These are phyloP conservation scores for Melampsora americana DNA, from an alignment of 1,284 basidiomycete species.

Conservation along the genomic window DNA sequence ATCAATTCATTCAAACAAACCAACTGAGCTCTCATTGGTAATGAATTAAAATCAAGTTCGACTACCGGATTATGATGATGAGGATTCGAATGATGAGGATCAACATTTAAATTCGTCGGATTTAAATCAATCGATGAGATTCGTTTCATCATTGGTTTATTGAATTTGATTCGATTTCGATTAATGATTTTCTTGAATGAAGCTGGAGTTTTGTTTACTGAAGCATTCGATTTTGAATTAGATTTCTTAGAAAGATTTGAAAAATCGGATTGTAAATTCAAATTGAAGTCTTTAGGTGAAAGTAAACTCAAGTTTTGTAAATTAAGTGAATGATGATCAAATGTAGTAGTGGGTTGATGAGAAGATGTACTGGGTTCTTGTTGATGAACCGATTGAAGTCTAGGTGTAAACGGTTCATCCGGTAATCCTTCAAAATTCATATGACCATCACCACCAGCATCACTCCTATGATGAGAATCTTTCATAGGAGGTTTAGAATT, in stretches of 20 bases:
- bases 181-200: slow-evolving; percentile 13
- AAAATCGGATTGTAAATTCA: background rate
- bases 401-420: slow-evolving; percentile 11
- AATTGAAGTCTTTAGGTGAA: background rate
- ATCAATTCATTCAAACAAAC: slow-evolving; percentile 41
- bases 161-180: background rate
- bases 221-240: too few species aligned
- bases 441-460: slow-evolving; percentile 5
- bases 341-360: slow-evolving; percentile 10
- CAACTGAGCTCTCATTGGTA: slow-evolving; percentile 38
- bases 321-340: slow-evolving; percentile 36
- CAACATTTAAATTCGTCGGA: too few species aligned
- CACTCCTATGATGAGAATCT: too few species aligned
- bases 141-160: background rate
- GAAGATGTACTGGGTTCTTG: background rate
- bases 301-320: slow-evolving; percentile 19
- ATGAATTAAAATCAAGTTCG: slow-evolving; percentile 38
- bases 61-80: slow-evolving; percentile 5
- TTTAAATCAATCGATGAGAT: background rate
- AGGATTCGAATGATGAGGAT: background rate
- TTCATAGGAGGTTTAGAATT: too few species aligned
- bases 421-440: slow-evolving; percentile 13
- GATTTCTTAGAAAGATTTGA: background rate
- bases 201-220: background rate
- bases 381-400: background rate